Conservation (phyloP, 805 yeast genomes). For the Saturnispora serradocipensis region DNA sequence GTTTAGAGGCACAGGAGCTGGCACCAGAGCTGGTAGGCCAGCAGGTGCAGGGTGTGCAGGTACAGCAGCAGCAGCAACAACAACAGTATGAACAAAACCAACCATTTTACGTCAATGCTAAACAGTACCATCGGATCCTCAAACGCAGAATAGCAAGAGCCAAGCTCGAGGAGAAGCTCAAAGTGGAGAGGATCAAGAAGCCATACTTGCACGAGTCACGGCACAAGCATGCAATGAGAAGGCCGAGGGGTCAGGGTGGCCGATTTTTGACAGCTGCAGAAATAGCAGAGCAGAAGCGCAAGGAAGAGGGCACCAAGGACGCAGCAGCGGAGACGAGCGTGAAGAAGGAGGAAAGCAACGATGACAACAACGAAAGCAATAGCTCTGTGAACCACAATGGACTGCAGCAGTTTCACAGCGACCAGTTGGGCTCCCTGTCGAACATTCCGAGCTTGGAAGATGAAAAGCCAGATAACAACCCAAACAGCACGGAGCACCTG, state of each 20-base stretch:
- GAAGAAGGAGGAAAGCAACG: too few relatives aligned
- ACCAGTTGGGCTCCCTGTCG: neutral
- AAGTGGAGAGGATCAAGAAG: constrained; percentile 80
- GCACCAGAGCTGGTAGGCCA: neutral
- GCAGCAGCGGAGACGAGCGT: neutral
- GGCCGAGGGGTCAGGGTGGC: constrained; percentile 99
- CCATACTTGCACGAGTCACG: constrained; percentile 95
- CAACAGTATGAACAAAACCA: constrained; percentile 43
- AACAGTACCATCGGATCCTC: constrained; percentile 90
- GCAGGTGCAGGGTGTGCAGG: neutral
- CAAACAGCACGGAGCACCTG: neutral
- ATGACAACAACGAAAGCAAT: too few relatives aligned
- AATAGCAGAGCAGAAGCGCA: constrained; percentile 43
- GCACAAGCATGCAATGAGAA: constrained; percentile 97
- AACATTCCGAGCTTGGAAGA: neutral
- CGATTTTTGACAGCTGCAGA: constrained; percentile 93
- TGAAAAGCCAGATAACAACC: neutral
- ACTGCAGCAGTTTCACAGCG: neutral
- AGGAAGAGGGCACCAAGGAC: neutral
- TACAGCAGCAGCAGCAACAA: constrained; percentile 3
- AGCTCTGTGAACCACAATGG: neutral
- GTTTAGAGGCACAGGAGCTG: neutral
- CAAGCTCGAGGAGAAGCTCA: constrained; percentile 77
- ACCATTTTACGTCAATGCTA: constrained; percentile 96
- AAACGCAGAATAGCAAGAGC: constrained; percentile 93